These are phyloP conservation scores for Raddia distichophylla DNA, from an alignment of 176 grass and related monocot species.

Conservation along the genomic window DNA sequence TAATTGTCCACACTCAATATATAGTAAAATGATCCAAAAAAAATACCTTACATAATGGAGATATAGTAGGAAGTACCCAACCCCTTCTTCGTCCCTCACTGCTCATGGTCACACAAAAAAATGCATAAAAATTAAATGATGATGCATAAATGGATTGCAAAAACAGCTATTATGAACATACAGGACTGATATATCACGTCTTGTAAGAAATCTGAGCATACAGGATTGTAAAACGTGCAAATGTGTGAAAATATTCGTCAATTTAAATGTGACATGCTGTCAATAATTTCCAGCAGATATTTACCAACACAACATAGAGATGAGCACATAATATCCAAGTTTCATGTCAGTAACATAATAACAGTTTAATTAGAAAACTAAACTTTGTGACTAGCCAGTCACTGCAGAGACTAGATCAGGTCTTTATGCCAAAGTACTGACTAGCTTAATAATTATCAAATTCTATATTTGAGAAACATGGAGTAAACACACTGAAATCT, in stretches of 20 bases:
- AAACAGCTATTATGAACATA: slow-evolving; percentile 10
- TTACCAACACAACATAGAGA: slow-evolving; percentile 6
- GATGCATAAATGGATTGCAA: slow-evolving; percentile 6
- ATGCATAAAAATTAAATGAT: slow-evolving; percentile 17
- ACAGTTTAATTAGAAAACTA: slow-evolving; percentile 19
- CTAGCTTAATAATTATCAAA: slow-evolving; percentile 1
- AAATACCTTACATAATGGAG: slow-evolving; percentile 54
- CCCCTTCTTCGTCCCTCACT: slow-evolving; percentile 88
- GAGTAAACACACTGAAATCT: not conserved
- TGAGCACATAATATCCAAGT: slow-evolving; percentile 14
- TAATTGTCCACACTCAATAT: not conserved
- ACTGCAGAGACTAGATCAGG: not conserved
- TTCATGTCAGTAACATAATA: slow-evolving; percentile 15
- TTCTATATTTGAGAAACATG: not conserved
- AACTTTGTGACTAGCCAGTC: not conserved
- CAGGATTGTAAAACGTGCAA: not conserved
- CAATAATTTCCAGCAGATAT: slow-evolving; percentile 18
- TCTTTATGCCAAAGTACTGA: slow-evolving; percentile 2
- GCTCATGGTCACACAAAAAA: slow-evolving; percentile 37
- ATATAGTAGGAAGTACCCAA: slow-evolving; percentile 79
- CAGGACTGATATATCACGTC: not conserved
- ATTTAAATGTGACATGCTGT: slow-evolving; percentile 24
- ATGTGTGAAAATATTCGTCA: not conserved
- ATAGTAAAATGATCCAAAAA: slow-evolving; percentile 1
- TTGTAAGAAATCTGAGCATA: not conserved